Percentiles rank a stretch among this genome's conserved stretches.
These are phyloP conservation scores for Camellia granthamiana DNA, from an alignment of 148 eudicot species.

Conservation along the genomic window DNA sequence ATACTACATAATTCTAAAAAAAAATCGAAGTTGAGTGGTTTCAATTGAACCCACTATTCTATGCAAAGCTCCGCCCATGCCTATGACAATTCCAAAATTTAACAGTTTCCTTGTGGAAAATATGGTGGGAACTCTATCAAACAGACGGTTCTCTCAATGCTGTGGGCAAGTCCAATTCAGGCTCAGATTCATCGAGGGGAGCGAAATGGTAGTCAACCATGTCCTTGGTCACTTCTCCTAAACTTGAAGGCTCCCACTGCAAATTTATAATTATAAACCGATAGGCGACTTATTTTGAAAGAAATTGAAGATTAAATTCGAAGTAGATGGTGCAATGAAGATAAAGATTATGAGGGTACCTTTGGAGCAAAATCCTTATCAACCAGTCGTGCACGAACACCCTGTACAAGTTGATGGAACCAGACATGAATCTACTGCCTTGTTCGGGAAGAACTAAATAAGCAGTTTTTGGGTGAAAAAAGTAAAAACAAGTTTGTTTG, in stretches of 20 bases:
- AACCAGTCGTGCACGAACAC: slow-evolving; percentile 56
- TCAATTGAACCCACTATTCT: too few relatives aligned
- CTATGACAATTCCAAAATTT: not conserved
- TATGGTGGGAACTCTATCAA: slow-evolving; percentile 32
- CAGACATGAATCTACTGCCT: not conserved
- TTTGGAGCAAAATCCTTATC: slow-evolving; percentile 96
- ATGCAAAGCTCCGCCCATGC: too few relatives aligned
- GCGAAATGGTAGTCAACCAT: slow-evolving; percentile 61
- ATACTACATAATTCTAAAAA: too few relatives aligned
- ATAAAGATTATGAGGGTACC: slow-evolving; percentile 30
- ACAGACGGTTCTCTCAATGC: slow-evolving; percentile 74
- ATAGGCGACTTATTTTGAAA: not conserved
- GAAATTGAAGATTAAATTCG: not conserved
- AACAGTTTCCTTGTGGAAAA: too few relatives aligned
- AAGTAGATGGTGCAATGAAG: not conserved
- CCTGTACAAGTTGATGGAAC: slow-evolving; percentile 39
- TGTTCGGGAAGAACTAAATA: too few relatives aligned
- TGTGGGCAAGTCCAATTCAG: slow-evolving; percentile 74
- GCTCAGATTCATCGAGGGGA: slow-evolving; percentile 49
- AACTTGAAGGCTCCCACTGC: slow-evolving; percentile 85
- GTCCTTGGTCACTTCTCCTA: slow-evolving; percentile 70
- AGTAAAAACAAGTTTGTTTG: too few relatives aligned
- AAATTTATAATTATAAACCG: slow-evolving; percentile 15
- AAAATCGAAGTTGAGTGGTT: too few relatives aligned
- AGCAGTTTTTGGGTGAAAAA: too few relatives aligned